Evolutionary conservation across 1,284 basidiomycete species (phyloP), one percentile per base, ranked within the genome.

Genomic region (Schizopora paradoxa): DNA sequence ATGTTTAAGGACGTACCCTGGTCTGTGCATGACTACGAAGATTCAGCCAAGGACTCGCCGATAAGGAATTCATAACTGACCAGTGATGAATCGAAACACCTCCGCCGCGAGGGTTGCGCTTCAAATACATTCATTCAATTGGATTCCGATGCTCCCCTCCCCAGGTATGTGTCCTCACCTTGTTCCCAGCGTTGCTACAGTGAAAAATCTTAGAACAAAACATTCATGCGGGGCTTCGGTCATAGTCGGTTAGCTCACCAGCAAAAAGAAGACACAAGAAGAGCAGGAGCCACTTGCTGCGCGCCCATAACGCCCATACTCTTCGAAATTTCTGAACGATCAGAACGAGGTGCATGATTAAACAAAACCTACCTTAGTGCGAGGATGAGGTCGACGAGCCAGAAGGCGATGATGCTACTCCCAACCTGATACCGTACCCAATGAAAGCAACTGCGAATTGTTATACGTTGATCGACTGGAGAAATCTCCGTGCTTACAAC

Each of bases 381-480:
- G 13, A 41, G 39, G 23, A 41, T 41, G 10, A 41, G 28, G 32
- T 41, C 39, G 39, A 41, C 39, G 3, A 41, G 26, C 39, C 39
- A 41, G 25, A 41, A 41, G 11, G 39, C 39, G 16, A 23, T 25
- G 5, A 41, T 41, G 5, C 16, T 29, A 23, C 39, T 21, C n/a
- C 39, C 39, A 7, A 41, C 32, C n/a, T 41, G 39, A n/a, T 41
- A 41, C 6, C 39, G 39, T 10, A 41, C 39, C 39, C 39, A 41
- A n/a, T 41, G 39, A 41, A 41, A 41, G 14, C 39, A 41, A 21
- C 39, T 41, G 16, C 22, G 22, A 5, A 8, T 16, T 29, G 26
- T 4, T 29, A 8, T 8, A 23, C 33, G n/a, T n/a, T n/a, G n/a
- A n/a, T n/a, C n/a, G n/a, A n/a, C n/a, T n/a, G n/a, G n/a, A n/a